phyloP scores from a whole-genome alignment of 2,329 filamentous ascomycete genomes.

The Leptographium flavum region DNA sequence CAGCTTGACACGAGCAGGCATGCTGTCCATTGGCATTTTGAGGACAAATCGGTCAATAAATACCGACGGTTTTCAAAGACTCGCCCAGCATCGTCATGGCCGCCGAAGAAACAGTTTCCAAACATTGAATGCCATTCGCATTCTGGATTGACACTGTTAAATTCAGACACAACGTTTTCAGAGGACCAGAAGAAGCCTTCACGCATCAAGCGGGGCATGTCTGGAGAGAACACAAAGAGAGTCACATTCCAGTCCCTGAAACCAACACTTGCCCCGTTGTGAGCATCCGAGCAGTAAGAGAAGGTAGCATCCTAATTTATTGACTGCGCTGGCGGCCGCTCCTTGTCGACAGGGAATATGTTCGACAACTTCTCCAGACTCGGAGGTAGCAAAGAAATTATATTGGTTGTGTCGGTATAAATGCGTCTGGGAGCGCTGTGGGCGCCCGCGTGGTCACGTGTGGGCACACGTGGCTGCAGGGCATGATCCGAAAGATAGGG shows the following conservation, averaged over 20 bases:
- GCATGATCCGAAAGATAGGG: too few relatives aligned
- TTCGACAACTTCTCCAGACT: not conserved
- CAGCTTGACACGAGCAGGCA: not conserved
- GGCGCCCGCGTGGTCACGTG: too few relatives aligned
- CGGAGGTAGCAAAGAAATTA: too few relatives aligned
- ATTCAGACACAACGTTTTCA: not conserved
- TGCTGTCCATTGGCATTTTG: not conserved
- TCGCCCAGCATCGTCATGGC: not conserved
- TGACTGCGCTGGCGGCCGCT: not conserved
- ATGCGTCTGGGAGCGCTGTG: too few relatives aligned
- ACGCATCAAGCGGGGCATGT: slow-evolving; percentile 1
- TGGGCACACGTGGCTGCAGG: too few relatives aligned
- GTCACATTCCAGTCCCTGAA: not conserved
- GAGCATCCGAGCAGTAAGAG: too few relatives aligned
- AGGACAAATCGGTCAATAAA: not conserved
- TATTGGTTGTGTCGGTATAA: too few relatives aligned
- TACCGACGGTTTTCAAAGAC: not conserved
- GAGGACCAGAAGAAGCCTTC: not conserved
- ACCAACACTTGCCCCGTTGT: too few relatives aligned
- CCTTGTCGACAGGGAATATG: not conserved
- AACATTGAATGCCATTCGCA: not conserved
- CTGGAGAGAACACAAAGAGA: not conserved
- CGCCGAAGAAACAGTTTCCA: too few relatives aligned
- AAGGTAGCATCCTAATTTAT: too few relatives aligned
- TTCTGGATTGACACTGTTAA: not conserved